Evolutionary conservation across 2,329 filamentous ascomycete genomes (phyloP), one percentile per base, ranked within the genome.

Genomic region (Ceratocystis lukuohia): DNA sequence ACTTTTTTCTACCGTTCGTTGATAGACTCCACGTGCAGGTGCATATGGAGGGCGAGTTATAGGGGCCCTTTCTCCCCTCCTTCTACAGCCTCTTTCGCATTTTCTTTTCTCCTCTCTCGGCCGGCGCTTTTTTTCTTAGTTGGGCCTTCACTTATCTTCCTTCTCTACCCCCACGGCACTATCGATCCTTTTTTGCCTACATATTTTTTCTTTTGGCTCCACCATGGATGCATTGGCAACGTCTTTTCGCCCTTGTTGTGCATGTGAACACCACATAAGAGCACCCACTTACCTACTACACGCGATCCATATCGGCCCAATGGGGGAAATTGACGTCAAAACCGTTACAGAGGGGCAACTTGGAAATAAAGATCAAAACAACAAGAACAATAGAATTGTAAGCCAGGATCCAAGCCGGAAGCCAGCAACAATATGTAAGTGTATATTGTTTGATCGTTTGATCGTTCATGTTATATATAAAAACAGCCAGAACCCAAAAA

Each of bases 1-100:
- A n/a, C 4, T 57, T 57, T 10, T 41, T 41, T 41, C 37, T 17
- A 17, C 53, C 5, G 5, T 30, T 28, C 12, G 3, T 7, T 30
- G 53, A 57, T 57, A 30, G 53, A 20, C 53, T 57, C 53, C 53
- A 57, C 25, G 53, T 57, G 53, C 53, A 57, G 20, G 53, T 5
- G 53, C 30, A 57, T 57, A 57, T 28, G 8, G 25, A 28, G 25
- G 5, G 53, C 10, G 4, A 33, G 20, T 12, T 57, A 57, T 57
- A 57, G 25, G 53, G 25, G 2, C 1, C 12, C 50, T 28, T 56
- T 56, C 17, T 17, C 28, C 1, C 28, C 3, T 6, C 8, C 22
- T 57, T 33, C 10, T 6, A 15, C 6, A 22, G 17, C 3, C 22
- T 57, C 53, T 57, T 15, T 33, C 25, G 15, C 53, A 10, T 57